Evolutionary conservation across 805 yeast genomes (phyloP).

Genomic region (Myxozyma geophila): DNA sequence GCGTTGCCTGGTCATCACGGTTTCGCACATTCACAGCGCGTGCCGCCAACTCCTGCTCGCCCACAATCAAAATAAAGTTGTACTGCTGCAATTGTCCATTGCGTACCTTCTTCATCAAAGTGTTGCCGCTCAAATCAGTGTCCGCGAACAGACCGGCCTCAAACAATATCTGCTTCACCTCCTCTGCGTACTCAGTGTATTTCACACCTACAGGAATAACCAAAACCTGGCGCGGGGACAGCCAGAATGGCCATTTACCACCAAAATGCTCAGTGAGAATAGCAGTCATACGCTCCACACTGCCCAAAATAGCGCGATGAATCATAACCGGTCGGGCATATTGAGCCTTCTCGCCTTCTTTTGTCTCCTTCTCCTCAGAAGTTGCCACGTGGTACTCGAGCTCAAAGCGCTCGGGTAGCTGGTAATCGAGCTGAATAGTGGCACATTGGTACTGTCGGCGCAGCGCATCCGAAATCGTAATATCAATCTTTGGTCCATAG

Average conservation of each 20-base stretch:
- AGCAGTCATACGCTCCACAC: conserved; percentile 99
- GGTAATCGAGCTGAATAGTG: conserved; percentile 93
- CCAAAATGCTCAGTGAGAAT: conserved; percentile 96
- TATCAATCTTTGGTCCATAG: conserved; percentile 70
- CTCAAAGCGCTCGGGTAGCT: conserved; percentile 82
- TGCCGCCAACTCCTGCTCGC: conserved; percentile 86
- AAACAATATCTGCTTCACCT: conserved; percentile 64
- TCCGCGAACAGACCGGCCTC: conserved; percentile 86
- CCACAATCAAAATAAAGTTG: conserved; percentile 95
- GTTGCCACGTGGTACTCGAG: conserved; percentile 59
- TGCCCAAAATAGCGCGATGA: conserved; percentile 97
- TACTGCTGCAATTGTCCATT: conserved; percentile 92
- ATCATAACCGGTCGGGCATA: conserved; percentile 95
- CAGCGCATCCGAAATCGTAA: conserved; percentile 76
- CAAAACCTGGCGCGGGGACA: conserved; percentile 97
- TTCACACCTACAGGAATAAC: conserved; percentile 97
- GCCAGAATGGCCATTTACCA: conserved; percentile 99
- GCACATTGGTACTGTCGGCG: conserved; percentile 91
- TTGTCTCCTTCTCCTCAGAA: conserved; percentile 40
- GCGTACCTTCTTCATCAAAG: conserved; percentile 97
- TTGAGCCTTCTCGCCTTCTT: conserved; percentile 48
- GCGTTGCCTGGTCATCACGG: conserved; percentile 85
- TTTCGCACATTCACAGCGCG: conserved; percentile 91
- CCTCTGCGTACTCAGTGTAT: conserved; percentile 86
- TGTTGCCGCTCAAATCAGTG: conserved; percentile 91